Conservation (phyloP, 2,329 filamentous ascomycete species). For the Meredithiella fracta region DNA sequence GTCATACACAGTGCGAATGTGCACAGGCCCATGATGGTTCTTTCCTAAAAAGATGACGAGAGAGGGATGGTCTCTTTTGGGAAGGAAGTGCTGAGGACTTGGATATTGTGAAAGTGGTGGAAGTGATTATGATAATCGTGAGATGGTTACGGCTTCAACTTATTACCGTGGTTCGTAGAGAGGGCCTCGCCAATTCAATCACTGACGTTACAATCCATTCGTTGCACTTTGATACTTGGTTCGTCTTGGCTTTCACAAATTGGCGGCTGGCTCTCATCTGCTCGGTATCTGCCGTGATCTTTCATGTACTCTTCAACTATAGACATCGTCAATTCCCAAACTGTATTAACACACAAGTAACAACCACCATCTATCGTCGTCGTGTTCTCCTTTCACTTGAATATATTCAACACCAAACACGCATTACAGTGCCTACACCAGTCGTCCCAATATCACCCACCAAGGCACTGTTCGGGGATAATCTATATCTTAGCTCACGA, state of each 20-base stretch:
- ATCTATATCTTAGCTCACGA: no score
- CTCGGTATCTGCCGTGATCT: background rate
- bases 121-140: no score
- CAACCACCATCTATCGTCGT: background rate
- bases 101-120: no score
- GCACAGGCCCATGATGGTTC: background rate
- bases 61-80: no score
- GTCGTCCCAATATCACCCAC: no score
- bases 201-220: background rate
- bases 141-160: no score
- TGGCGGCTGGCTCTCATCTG: background rate
- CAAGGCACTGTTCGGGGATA: no score
- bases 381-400: no score
- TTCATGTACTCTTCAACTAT: background rate
- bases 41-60: background rate
- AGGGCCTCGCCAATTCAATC: background rate
- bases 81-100: no score
- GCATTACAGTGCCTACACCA: no score
- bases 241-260: slow-evolving; percentile 2
- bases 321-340: background rate
- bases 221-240: slow-evolving; percentile 3
- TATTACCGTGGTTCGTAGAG: no score
- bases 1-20: background rate
- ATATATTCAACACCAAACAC: no score
- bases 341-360: background rate